These are phyloP conservation scores for Salinomyces thailandicus DNA, from an alignment of 2,329 filamentous ascomycete genomes.

Conservation along the genomic window DNA sequence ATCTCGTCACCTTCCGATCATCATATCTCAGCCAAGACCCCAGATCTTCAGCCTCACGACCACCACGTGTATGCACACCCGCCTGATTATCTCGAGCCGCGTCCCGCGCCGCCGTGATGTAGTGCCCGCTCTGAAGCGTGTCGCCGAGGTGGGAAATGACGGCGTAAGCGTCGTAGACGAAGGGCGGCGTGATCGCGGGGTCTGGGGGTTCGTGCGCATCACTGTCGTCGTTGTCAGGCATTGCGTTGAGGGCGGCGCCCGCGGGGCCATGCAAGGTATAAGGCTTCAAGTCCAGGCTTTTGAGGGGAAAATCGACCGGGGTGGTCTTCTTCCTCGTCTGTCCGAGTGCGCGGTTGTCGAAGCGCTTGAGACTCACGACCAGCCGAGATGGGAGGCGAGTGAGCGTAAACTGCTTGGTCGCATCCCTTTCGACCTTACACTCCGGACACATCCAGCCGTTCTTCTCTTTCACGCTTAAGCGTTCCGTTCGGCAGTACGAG, in stretches of 20 bases:
- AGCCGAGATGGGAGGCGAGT: slow-evolving; percentile 71
- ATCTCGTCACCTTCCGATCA: too few relatives aligned
- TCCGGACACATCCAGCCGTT: slow-evolving; percentile 68
- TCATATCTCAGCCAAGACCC: too few relatives aligned
- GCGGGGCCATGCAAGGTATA: slow-evolving; percentile 45
- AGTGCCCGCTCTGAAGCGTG: slow-evolving; percentile 64
- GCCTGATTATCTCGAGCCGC: too few relatives aligned
- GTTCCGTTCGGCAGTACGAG: slow-evolving; percentile 59
- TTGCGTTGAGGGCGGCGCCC: slow-evolving; percentile 18
- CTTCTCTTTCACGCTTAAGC: slow-evolving; percentile 54
- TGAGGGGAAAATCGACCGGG: slow-evolving; percentile 65
- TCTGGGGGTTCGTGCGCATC: slow-evolving; percentile 25
- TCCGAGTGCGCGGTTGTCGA: slow-evolving; percentile 41
- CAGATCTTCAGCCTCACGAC: too few relatives aligned
- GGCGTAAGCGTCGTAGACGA: slow-evolving; percentile 75
- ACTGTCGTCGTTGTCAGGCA: neutral
- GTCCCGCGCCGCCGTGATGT: slow-evolving; percentile 53
- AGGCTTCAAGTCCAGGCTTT: slow-evolving; percentile 53
- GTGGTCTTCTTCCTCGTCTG: slow-evolving; percentile 58
- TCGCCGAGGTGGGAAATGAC: slow-evolving; percentile 67
- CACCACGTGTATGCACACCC: too few relatives aligned
- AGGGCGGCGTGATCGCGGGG: slow-evolving; percentile 44
- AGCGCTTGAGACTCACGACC: slow-evolving; percentile 66
- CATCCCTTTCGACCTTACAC: slow-evolving; percentile 58
- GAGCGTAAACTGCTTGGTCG: slow-evolving; percentile 60